phyloP scores from a whole-genome alignment of 75 land plant genomes.

The Adiantum capillusveneris region DNA sequence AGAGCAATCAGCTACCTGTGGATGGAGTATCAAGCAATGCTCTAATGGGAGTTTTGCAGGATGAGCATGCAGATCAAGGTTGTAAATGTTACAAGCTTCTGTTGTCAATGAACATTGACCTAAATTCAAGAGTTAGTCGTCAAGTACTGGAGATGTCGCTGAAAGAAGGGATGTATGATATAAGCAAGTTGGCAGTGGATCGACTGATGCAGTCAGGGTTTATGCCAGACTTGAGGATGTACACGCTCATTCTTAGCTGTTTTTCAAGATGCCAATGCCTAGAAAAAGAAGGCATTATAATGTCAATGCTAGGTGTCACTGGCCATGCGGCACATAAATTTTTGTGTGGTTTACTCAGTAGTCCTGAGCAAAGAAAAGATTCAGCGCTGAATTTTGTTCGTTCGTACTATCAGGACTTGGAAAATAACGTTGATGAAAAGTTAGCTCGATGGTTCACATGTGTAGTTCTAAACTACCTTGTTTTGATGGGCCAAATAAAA shows the following conservation, averaged over 20 bases:
- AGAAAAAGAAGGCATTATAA: slow-evolving; percentile 51
- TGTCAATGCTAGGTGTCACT: slow-evolving; percentile 56
- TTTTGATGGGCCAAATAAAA: slow-evolving; percentile 76
- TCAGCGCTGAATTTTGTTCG: slow-evolving; percentile 67
- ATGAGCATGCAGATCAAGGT: slow-evolving; percentile 62
- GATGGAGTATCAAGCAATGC: slow-evolving; percentile 76
- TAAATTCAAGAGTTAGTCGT: slow-evolving; percentile 59
- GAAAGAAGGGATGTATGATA: slow-evolving; percentile 60
- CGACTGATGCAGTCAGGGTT: slow-evolving; percentile 52
- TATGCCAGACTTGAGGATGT: slow-evolving; percentile 63
- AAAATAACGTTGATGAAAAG: slow-evolving; percentile 62
- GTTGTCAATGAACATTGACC: slow-evolving; percentile 61
- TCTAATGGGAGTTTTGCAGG: slow-evolving; percentile 73
- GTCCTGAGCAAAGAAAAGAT: slow-evolving; percentile 69
- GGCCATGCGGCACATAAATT: slow-evolving; percentile 66
- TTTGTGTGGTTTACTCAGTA: slow-evolving; percentile 73
- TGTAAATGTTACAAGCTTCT: slow-evolving; percentile 59
- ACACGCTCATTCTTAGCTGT: slow-evolving; percentile 64
- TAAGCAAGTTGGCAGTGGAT: slow-evolving; percentile 57
- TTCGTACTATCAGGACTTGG: slow-evolving; percentile 61
- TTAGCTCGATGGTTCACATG: slow-evolving; percentile 66
- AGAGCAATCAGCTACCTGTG: slow-evolving; percentile 41
- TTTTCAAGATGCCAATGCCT: slow-evolving; percentile 70
- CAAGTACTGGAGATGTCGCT: slow-evolving; percentile 73
- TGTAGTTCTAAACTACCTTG: slow-evolving; percentile 79